phyloP scores from a whole-genome alignment of 2,329 filamentous ascomycete genomes.

The Alternaria dauci region DNA sequence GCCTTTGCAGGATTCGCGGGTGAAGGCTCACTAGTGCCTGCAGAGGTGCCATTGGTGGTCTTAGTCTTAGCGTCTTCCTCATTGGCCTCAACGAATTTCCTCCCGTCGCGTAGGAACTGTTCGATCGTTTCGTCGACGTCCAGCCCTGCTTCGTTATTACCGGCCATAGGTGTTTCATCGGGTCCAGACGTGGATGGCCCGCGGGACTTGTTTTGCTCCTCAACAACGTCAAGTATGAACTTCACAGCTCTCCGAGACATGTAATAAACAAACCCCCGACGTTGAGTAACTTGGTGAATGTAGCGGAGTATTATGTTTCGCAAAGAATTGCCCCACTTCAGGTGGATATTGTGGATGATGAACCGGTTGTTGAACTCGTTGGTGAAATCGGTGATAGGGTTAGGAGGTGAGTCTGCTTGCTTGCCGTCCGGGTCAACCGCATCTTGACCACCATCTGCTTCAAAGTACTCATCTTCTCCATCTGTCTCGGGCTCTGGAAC shows the following conservation, averaged over 20 bases:
- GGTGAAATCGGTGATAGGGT: constrained; percentile 79
- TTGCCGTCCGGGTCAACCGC: constrained; percentile 54
- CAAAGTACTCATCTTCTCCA: constrained; percentile 56
- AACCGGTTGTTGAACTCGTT: constrained; percentile 99
- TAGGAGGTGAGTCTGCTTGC: constrained; percentile 65
- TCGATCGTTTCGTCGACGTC: constrained; percentile 86
- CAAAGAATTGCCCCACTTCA: constrained; percentile 98
- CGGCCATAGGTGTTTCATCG: constrained; percentile 45
- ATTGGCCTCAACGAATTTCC: constrained; percentile 79
- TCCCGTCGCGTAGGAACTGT: constrained; percentile 83
- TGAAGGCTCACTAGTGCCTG: constrained; percentile 15
- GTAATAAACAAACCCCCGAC: constrained; percentile 96
- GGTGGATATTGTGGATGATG: constrained; percentile 94
- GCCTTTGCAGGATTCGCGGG: constrained; percentile 31
- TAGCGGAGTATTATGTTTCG: constrained; percentile 97
- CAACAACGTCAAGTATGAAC: constrained; percentile 96
- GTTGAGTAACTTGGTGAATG: constrained; percentile 95
- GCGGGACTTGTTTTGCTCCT: constrained; percentile 81
- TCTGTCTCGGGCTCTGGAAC: constrained; percentile 54
- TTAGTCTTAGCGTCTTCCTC: constrained; percentile 55
- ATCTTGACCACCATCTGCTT: constrained; percentile 63
- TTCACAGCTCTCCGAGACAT: constrained; percentile 95
- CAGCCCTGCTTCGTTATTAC: constrained; percentile 66
- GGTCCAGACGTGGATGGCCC: constrained; percentile 39
- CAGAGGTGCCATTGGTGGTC: neutral